Conservation (phyloP, 805 yeast species). For the Wickerhamiella bombiphila region DNA sequence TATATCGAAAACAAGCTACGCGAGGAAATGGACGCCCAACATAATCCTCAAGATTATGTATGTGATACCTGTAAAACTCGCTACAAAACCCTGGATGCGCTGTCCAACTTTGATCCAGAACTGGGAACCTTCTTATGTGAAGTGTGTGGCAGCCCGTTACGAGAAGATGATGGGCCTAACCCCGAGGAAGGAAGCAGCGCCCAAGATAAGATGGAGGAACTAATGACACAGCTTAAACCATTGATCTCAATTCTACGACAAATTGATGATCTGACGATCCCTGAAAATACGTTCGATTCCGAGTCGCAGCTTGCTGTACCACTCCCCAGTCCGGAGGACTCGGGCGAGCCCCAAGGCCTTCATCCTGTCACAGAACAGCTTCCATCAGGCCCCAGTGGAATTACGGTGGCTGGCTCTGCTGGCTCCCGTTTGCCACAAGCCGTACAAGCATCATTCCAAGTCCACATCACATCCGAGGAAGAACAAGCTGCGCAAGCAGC, state of each 20-base stretch:
- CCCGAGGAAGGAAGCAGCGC: slow-evolving; percentile 56
- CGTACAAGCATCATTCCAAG: slow-evolving; percentile 70
- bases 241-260: slow-evolving; percentile 68
- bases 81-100: slow-evolving; percentile 77
- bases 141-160: slow-evolving; percentile 57
- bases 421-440: slow-evolving; percentile 21
- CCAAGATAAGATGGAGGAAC: slow-evolving; percentile 62
- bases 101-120: slow-evolving; percentile 66
- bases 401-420: slow-evolving; percentile 17
- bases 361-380: not conserved
- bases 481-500: slow-evolving; percentile 64
- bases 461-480: slow-evolving; percentile 71
- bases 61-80: slow-evolving; percentile 77
- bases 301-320: slow-evolving; percentile 75
- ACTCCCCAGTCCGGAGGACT: slow-evolving; percentile 10
- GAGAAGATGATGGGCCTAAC: slow-evolving; percentile 79
- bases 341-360: slow-evolving; percentile 5
- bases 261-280: slow-evolving; percentile 64
- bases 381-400: slow-evolving; percentile 9
- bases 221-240: slow-evolving; percentile 85
- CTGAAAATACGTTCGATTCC: slow-evolving; percentile 80
- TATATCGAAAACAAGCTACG: slow-evolving; percentile 64
- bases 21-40: slow-evolving; percentile 67
- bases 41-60: slow-evolving; percentile 86
- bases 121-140: slow-evolving; percentile 71